Conservation (phyloP, 176 grass and related monocot genomes). For the Oryza australiensis region DNA sequence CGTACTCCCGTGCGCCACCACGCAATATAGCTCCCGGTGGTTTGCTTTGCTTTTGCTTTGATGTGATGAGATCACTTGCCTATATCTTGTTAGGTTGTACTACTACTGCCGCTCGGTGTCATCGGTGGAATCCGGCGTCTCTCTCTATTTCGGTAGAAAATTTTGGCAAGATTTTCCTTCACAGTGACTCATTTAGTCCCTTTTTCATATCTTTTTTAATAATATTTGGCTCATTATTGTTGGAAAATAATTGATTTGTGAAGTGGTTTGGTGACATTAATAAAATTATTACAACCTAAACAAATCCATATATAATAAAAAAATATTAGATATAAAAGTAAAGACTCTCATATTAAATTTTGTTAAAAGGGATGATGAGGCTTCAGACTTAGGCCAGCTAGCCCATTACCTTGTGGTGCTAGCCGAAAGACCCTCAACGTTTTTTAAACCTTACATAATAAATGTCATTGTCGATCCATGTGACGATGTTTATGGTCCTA, state of each 20-base stretch:
- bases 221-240: background rate
- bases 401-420: too few species aligned
- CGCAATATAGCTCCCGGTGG: background rate
- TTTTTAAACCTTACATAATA: too few species aligned
- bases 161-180: background rate
- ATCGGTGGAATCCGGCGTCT: background rate
- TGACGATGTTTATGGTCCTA: too few species aligned
- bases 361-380: too few species aligned
- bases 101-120: too few species aligned
- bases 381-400: too few species aligned
- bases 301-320: too few species aligned
- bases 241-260: background rate
- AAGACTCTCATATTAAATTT: too few species aligned
- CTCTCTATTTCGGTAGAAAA: background rate
- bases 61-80: background rate
- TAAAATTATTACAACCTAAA: background rate
- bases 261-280: background rate
- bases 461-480: too few species aligned
- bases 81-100: too few species aligned
- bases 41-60: background rate
- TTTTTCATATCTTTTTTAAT: background rate
- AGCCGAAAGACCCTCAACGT: too few species aligned
- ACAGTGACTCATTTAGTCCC: too few species aligned
- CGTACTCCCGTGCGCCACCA: background rate
- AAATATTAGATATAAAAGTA: fast-evolving